These are phyloP conservation scores for Penicillium subrubescens DNA, from an alignment of 495 filamentous ascomycete species.

Conservation along the genomic window DNA sequence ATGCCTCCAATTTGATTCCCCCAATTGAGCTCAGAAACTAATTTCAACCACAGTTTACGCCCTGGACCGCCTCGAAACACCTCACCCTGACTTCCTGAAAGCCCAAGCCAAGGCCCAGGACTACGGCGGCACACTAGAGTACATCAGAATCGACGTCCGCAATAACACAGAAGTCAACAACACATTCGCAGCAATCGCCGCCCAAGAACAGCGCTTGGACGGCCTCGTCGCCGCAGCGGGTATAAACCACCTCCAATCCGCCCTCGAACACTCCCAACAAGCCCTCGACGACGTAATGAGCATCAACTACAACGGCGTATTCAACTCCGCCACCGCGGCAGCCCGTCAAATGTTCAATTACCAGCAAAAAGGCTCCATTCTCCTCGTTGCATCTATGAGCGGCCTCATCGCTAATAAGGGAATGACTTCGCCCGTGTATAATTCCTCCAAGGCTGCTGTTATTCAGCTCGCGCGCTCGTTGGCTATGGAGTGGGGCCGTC, in stretches of 20 bases:
- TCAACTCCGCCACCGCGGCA: slow-evolving; percentile 77
- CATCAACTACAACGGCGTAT: slow-evolving; percentile 75
- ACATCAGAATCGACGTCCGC: slow-evolving; percentile 65
- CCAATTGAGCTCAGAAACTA: background rate
- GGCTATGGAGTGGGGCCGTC: slow-evolving; percentile 72
- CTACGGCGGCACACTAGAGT: slow-evolving; percentile 60
- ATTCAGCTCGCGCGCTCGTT: slow-evolving; percentile 64
- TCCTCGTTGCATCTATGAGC: slow-evolving; percentile 79
- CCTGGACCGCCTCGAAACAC: slow-evolving; percentile 57
- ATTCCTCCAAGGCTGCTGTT: slow-evolving; percentile 69
- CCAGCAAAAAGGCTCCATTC: slow-evolving; percentile 62
- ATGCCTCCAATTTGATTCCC: no score
- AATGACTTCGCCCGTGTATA: slow-evolving; percentile 67
- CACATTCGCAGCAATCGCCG: slow-evolving; percentile 56
- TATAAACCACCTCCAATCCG: slow-evolving; percentile 72
- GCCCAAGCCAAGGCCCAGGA: slow-evolving; percentile 51
- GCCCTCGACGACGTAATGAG: slow-evolving; percentile 68
- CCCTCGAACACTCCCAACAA: slow-evolving; percentile 67
- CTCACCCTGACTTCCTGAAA: slow-evolving; percentile 52
- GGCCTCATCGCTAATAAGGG: slow-evolving; percentile 79
- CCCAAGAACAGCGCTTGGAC: slow-evolving; percentile 60
- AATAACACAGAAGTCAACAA: slow-evolving; percentile 56
- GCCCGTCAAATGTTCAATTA: slow-evolving; percentile 73
- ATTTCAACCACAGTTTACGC: slow-evolving; percentile 54
- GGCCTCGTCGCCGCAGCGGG: slow-evolving; percentile 82